Percentiles rank a stretch among this genome's conserved stretches.
Conservation (phyloP, 257 asterid genomes). For the Pogostemon cablin region DNA sequence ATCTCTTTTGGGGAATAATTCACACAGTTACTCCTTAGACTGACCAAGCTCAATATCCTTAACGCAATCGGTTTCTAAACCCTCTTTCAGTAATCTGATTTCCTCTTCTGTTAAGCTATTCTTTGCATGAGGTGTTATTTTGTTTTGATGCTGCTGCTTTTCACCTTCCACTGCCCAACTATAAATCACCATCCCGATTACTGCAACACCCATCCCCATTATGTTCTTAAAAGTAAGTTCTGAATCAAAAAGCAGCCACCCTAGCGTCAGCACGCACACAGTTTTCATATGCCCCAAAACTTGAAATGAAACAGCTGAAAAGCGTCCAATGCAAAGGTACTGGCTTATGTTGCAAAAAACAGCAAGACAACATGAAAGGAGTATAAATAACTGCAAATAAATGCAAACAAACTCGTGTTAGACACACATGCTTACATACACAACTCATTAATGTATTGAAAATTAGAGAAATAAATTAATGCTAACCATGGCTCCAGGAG, state of each 20-base stretch:
- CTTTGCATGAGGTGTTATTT: slow-evolving; percentile 53
- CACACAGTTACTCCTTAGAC: slow-evolving; percentile 34
- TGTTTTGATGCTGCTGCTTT: slow-evolving; percentile 48
- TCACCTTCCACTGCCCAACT: slow-evolving; percentile 98
- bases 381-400: slow-evolving; percentile 70
- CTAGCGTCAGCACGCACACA: slow-evolving; percentile 78
- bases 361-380: slow-evolving; percentile 79
- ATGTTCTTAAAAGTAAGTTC: slow-evolving; percentile 86
- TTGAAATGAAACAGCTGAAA: slow-evolving; percentile 96
- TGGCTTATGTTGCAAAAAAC: slow-evolving; percentile 98
- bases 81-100: slow-evolving; percentile 75
- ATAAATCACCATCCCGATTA: slow-evolving; percentile 83
- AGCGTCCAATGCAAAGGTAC: slow-evolving; percentile 94
- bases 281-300: slow-evolving; percentile 97
- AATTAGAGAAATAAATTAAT: background rate
- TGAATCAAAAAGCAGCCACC: slow-evolving; percentile 90
- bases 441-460: background rate
- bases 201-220: slow-evolving; percentile 81
- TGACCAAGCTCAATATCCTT: slow-evolving; percentile 63
- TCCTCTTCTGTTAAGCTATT: slow-evolving; percentile 92
- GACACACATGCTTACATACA: background rate
- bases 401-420: slow-evolving; percentile 32
- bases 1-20: too few relatives aligned
- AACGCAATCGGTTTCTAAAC: slow-evolving; percentile 43
- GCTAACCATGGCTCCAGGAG: slow-evolving; percentile 72